These are phyloP conservation scores for Yamadazyma mexicana DNA, from an alignment of 1,139 yeast genomes.

Conservation along the genomic window DNA sequence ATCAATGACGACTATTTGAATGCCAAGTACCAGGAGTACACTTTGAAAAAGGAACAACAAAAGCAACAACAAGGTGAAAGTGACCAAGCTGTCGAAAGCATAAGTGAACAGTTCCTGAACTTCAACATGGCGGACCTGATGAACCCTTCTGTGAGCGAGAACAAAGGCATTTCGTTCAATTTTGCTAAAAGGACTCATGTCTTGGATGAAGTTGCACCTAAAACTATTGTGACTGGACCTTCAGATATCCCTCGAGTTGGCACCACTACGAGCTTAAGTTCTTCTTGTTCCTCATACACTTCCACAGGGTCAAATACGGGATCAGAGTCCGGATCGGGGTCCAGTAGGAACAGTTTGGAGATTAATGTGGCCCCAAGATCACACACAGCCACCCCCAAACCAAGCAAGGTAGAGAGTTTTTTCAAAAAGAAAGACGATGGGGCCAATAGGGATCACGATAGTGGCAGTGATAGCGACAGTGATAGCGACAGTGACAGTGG, in stretches of 20 bases:
- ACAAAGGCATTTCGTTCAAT: constrained; percentile 12
- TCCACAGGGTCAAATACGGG: neutral
- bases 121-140: constrained; percentile 42
- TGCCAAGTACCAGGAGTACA: constrained; percentile 36
- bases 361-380: constrained; percentile 3
- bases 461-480: constrained; percentile 17
- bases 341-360: constrained; percentile 1
- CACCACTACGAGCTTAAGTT: neutral
- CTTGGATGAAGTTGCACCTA: constrained; percentile 24
- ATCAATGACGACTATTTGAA: constrained; percentile 58
- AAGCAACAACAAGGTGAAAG: constrained; percentile 5
- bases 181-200: constrained; percentile 9
- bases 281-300: constrained; percentile 1
- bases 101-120: constrained; percentile 36
- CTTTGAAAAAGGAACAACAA: constrained; percentile 14
- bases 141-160: constrained; percentile 19
- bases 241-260: neutral
- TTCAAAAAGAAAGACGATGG: neutral
- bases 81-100: constrained; percentile 12
- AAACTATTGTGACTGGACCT: constrained; percentile 12
- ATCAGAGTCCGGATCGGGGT: neutral
- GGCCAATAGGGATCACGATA: too few relatives aligned
- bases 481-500: constrained; percentile 27
- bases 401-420: neutral
- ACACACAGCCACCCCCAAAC: neutral